Conservation (phyloP, 441 rosid genomes). For the Gossypium aridum region DNA sequence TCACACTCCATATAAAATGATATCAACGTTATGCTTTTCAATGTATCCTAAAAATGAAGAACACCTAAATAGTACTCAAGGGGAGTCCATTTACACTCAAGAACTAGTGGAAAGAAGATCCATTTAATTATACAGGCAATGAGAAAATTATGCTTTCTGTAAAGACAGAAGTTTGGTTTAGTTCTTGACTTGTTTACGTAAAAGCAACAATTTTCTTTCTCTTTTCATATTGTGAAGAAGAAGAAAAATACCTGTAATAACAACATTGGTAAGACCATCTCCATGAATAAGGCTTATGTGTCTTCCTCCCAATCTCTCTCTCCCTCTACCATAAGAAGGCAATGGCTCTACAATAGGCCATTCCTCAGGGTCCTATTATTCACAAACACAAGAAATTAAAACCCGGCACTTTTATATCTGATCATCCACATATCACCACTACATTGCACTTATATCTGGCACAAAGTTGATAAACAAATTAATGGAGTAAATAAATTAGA, state of each 20-base stretch:
- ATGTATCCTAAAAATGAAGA: not conserved
- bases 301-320: conserved; percentile 90
- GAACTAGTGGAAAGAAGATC: not conserved
- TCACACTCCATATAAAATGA: not conserved
- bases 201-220: not conserved
- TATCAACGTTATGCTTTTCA: not conserved
- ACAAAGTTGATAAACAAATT: not conserved
- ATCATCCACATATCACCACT: not conserved
- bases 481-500: not conserved
- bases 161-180: not conserved
- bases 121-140: not conserved
- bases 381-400: conserved; percentile 14
- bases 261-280: conserved; percentile 65
- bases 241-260: conserved; percentile 47
- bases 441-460: not conserved
- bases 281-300: conserved; percentile 97
- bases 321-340: conserved; percentile 98
- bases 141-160: not conserved
- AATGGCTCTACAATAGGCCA: conserved; percentile 92
- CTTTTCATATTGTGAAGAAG: not conserved
- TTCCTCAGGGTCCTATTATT: conserved; percentile 50
- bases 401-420: not conserved
- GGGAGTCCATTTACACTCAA: not conserved
- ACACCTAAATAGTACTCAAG: not conserved
- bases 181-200: not conserved